A percentile compares a stretch with the other conserved stretches of the same genome.
These are phyloP conservation scores for Neurospora sp. DNA, from an alignment of 495 filamentous ascomycete species.

Conservation along the genomic window DNA sequence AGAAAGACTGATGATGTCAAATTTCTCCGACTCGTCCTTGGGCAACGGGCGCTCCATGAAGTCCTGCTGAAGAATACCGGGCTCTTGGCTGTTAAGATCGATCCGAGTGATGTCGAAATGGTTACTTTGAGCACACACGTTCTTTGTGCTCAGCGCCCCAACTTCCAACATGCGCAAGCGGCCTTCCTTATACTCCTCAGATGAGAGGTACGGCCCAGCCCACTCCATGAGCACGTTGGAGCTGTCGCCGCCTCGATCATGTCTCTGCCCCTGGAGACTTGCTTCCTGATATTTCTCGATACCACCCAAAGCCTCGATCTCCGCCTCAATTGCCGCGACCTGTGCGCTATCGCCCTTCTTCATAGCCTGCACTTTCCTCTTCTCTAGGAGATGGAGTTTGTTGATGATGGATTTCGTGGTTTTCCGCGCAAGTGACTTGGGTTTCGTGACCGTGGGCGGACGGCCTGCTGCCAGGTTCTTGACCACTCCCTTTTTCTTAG, in stretches of 20 bases:
- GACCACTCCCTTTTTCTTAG: conserved; percentile 25
- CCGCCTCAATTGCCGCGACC: conserved; percentile 45
- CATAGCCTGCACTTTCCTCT: conserved; percentile 59
- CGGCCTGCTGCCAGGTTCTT: conserved; percentile 58
- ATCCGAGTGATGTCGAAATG: conserved; percentile 72
- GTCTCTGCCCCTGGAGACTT: conserved; percentile 77
- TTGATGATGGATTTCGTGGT: conserved; percentile 74
- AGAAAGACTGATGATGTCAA: conserved; percentile 88
- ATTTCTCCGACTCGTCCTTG: conserved; percentile 45
- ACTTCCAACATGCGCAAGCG: conserved; percentile 71
- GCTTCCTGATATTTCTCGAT: conserved; percentile 78
- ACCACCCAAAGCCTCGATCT: conserved; percentile 56
- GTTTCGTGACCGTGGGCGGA: conserved; percentile 44
- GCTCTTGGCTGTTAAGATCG: conserved; percentile 77
- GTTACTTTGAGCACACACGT: conserved; percentile 65
- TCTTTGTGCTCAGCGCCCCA: conserved; percentile 75
- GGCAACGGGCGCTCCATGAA: conserved; percentile 88
- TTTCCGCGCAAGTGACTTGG: conserved; percentile 62
- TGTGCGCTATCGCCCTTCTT: conserved; percentile 48
- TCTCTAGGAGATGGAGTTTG: conserved; percentile 74
- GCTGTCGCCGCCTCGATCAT: conserved; percentile 81
- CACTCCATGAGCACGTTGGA: conserved; percentile 80
- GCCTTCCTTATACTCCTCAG: conserved; percentile 16
- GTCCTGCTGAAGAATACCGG: conserved; percentile 75
- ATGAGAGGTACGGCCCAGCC: conserved; percentile 43